phyloP scores from a whole-genome alignment of 2,329 filamentous ascomycete genomes.

The Talaromyces amestolkiae region DNA sequence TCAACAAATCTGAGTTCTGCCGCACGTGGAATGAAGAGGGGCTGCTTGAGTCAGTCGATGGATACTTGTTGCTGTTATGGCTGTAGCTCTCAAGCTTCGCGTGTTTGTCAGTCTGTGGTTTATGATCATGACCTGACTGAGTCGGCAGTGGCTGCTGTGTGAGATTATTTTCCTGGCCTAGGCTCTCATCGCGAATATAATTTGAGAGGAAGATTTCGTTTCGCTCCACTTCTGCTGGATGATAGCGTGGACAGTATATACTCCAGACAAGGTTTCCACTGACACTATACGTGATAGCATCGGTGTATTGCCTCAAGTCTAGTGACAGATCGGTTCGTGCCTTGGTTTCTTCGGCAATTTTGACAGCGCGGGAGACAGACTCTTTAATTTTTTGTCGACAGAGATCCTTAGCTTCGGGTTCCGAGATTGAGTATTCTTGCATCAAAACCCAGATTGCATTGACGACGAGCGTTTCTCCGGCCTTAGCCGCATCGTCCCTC shows the following conservation, averaged over 20 bases:
- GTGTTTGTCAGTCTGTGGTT: neutral
- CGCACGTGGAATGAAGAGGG: neutral
- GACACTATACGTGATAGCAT: conserved; percentile 32
- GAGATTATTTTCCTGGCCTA: neutral
- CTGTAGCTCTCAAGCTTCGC: neutral
- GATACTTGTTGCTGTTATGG: neutral
- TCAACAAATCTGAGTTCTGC: neutral
- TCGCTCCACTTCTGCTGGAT: conserved; percentile 15
- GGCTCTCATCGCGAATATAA: neutral
- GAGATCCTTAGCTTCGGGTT: conserved; percentile 30
- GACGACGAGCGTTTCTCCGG: conserved; percentile 26
- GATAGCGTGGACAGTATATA: conserved; percentile 36
- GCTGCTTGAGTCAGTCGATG: neutral
- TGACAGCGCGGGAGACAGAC: conserved; percentile 23
- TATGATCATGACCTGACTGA: neutral
- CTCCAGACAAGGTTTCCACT: conserved; percentile 40
- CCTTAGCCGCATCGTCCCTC: conserved; percentile 27
- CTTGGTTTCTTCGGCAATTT: conserved; percentile 23
- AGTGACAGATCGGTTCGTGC: conserved; percentile 21
- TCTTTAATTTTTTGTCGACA: conserved; percentile 27
- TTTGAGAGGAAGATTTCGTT: neutral
- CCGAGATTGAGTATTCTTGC: conserved; percentile 31
- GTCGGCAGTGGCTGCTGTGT: neutral
- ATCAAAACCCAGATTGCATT: conserved; percentile 45
- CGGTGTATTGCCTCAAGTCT: conserved; percentile 31